Conservation (phyloP, 1,284 basidiomycete species). For the Apiotrichum montevideense region DNA sequence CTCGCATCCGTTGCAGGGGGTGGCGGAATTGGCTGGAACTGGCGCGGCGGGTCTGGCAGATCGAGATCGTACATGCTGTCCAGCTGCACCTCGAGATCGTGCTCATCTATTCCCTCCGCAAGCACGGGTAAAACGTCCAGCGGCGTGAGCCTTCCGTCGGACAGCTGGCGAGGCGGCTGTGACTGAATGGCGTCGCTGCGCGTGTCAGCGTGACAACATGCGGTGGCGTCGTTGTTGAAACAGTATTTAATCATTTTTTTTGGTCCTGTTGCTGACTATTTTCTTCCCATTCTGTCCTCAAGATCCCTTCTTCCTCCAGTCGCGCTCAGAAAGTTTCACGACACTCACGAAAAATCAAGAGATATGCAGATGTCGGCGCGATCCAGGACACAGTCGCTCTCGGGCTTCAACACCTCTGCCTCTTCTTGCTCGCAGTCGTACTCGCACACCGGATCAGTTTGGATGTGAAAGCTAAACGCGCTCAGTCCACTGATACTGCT, state of each 20-base stretch:
- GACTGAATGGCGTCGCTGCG: not conserved
- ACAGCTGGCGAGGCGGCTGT: not conserved
- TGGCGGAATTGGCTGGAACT: not conserved
- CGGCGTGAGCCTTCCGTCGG: not conserved
- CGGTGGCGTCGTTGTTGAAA: too few relatives aligned
- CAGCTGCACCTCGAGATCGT: not conserved
- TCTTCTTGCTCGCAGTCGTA: not conserved
- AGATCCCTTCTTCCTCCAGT: too few relatives aligned
- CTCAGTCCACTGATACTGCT: not conserved
- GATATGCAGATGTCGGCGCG: not conserved
- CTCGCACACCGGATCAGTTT: not conserved
- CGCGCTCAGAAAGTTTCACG: too few relatives aligned
- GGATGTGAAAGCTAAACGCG: conserved; percentile 1
- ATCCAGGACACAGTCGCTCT: not conserved
- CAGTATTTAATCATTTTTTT: too few relatives aligned
- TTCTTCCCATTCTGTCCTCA: too few relatives aligned
- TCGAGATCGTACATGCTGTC: not conserved
- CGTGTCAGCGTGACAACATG: too few relatives aligned
- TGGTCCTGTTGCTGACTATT: too few relatives aligned
- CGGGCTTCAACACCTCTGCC: not conserved
- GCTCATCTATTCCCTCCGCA: not conserved
- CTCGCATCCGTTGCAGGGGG: not conserved
- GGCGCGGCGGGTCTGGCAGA: not conserved
- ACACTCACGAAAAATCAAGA: not conserved
- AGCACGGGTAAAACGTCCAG: not conserved